These are phyloP conservation scores for Gnetum montanum DNA, from an alignment of 75 land plant species.

Conservation along the genomic window DNA sequence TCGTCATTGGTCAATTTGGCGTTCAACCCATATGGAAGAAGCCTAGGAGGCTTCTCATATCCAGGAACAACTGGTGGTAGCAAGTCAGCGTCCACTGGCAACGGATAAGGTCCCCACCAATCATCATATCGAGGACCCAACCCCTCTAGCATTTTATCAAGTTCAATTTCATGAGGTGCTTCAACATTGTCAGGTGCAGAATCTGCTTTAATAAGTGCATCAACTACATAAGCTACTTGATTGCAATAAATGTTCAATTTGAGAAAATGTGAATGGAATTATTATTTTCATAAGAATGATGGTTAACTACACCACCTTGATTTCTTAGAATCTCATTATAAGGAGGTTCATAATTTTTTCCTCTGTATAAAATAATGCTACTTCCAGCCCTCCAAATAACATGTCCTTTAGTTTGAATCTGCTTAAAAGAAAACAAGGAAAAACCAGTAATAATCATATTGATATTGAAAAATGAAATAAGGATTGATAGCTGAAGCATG, in stretches of 20 bases:
- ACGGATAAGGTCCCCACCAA: slow-evolving; percentile 32
- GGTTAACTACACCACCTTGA: not conserved
- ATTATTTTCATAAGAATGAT: not conserved
- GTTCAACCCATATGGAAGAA: slow-evolving; percentile 25
- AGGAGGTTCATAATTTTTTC: slow-evolving; percentile 19
- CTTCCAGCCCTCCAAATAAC: slow-evolving; percentile 60
- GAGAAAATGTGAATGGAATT: not conserved
- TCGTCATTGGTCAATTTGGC: slow-evolving; percentile 25
- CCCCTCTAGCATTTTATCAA: slow-evolving; percentile 23
- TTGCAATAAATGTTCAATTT: not conserved
- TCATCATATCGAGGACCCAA: slow-evolving; percentile 41
- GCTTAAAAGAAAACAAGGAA: slow-evolving; percentile 2
- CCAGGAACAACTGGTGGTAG: slow-evolving; percentile 30
- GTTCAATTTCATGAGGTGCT: slow-evolving; percentile 22
- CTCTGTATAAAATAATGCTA: slow-evolving; percentile 43
- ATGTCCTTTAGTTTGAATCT: slow-evolving; percentile 59
- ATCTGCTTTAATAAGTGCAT: not conserved
- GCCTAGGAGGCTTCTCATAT: slow-evolving; percentile 29
- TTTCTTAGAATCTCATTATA: not conserved
- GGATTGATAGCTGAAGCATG: no score
- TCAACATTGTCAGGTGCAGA: not conserved
- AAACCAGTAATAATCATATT: no score
- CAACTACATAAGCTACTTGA: not conserved
- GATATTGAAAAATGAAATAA: no score
- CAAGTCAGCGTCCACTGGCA: slow-evolving; percentile 47